Conservation (phyloP, 768 basidiomycete genomes). For the Cyclocybe aegerita region DNA sequence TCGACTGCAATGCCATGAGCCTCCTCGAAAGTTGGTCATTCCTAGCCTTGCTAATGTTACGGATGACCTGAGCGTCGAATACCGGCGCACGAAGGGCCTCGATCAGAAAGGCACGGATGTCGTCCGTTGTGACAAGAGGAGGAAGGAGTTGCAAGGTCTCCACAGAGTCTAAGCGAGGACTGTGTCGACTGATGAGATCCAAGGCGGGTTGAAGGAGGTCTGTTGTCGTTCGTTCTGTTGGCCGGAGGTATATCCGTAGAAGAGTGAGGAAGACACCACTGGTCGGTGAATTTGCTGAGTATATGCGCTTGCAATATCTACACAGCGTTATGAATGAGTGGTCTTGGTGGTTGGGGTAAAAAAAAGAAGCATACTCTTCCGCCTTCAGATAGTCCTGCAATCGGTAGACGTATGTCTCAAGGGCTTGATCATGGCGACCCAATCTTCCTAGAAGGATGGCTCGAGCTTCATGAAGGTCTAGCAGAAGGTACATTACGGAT, state of each 20-base stretch:
- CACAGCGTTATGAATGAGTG: neutral
- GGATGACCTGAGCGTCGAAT: slow-evolving; percentile 69
- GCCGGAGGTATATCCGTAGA: slow-evolving; percentile 84
- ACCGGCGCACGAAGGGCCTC: slow-evolving; percentile 66
- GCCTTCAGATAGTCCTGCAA: slow-evolving; percentile 83
- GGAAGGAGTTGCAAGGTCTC: slow-evolving; percentile 87
- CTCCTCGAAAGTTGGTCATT: slow-evolving; percentile 73
- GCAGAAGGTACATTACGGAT: neutral
- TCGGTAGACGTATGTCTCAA: slow-evolving; percentile 93
- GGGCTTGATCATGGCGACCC: slow-evolving; percentile 88
- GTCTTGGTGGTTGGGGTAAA: neutral
- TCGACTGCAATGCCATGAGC: slow-evolving; percentile 75
- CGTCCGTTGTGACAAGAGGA: slow-evolving; percentile 82
- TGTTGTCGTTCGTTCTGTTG: slow-evolving; percentile 47
- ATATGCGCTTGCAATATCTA: slow-evolving; percentile 89
- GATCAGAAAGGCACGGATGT: slow-evolving; percentile 76
- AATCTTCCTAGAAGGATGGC: slow-evolving; percentile 89
- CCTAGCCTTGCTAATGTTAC: slow-evolving; percentile 70
- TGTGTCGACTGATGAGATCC: slow-evolving; percentile 83
- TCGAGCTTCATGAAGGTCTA: slow-evolving; percentile 88
- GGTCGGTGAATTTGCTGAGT: slow-evolving; percentile 56
- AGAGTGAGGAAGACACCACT: slow-evolving; percentile 78
- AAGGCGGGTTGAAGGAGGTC: slow-evolving; percentile 81
- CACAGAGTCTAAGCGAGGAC: slow-evolving; percentile 75
- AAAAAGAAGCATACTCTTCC: slow-evolving; percentile 64